Percentiles rank a stretch among this genome's conserved stretches.
Evolutionary conservation across 2,329 filamentous ascomycete genomes (phyloP).

Genomic region (Neofusicoccum parvum): DNA sequence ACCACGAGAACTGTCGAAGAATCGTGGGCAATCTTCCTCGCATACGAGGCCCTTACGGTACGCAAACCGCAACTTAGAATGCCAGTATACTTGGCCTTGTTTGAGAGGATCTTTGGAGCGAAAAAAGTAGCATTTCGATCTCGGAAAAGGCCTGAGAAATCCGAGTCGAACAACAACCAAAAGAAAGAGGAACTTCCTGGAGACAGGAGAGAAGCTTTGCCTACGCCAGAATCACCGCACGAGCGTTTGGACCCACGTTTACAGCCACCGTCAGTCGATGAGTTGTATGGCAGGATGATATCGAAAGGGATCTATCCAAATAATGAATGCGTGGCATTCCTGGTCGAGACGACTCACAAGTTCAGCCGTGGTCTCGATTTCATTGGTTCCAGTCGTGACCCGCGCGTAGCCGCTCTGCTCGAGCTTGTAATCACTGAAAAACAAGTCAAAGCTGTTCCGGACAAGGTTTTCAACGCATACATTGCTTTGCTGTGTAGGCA

Average conservation of each 20-base stretch:
- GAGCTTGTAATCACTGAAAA: slow-evolving; percentile 6
- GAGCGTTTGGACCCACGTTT: slow-evolving; percentile 67
- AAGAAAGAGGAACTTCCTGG: slow-evolving; percentile 53
- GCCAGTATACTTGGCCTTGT: slow-evolving; percentile 58
- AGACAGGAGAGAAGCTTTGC: slow-evolving; percentile 58
- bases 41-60: slow-evolving; percentile 51
- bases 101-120: slow-evolving; percentile 50
- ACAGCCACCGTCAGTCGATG: slow-evolving; percentile 59
- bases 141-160: neutral
- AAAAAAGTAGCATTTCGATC: neutral
- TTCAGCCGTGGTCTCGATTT: slow-evolving; percentile 19
- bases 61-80: slow-evolving; percentile 31
- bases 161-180: neutral
- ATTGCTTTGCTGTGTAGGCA: slow-evolving; percentile 53
- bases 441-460: slow-evolving; percentile 35
- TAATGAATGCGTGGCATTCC: slow-evolving; percentile 55
- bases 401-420: neutral
- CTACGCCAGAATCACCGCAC: slow-evolving; percentile 61
- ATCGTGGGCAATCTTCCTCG: slow-evolving; percentile 66
- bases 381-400: neutral
- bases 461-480: slow-evolving; percentile 53
- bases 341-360: slow-evolving; percentile 50
- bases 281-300: slow-evolving; percentile 64
- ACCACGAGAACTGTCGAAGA: slow-evolving; percentile 64
- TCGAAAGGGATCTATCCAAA: slow-evolving; percentile 51